Evolutionary conservation across 768 basidiomycete genomes (phyloP).

Genomic region (Serendipita sp.): DNA sequence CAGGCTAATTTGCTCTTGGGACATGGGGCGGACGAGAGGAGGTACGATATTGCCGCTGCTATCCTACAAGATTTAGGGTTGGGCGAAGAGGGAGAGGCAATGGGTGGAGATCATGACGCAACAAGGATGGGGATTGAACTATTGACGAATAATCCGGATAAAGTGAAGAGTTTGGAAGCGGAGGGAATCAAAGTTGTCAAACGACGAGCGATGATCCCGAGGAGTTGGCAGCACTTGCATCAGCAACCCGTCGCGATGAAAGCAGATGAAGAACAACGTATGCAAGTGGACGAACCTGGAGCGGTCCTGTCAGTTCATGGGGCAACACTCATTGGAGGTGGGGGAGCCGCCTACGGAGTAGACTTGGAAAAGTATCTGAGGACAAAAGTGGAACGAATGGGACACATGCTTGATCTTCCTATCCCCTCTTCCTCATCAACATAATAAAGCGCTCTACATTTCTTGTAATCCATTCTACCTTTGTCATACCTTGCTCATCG

Average conservation of each 20-base stretch:
- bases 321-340: constrained; percentile 63
- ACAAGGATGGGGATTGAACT: constrained; percentile 38
- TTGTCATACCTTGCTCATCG: too few relatives aligned
- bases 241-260: neutral
- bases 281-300: constrained; percentile 19
- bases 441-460: too few relatives aligned
- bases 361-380: constrained; percentile 90
- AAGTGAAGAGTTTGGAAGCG: constrained; percentile 69
- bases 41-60: constrained; percentile 80
- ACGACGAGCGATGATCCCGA: constrained; percentile 86
- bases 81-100: constrained; percentile 5
- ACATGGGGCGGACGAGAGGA: constrained; percentile 83
- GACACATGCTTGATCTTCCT: constrained; percentile 60
- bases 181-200: constrained; percentile 73
- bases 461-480: too few relatives aligned
- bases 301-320: constrained; percentile 28
- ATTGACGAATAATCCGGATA: constrained; percentile 97
- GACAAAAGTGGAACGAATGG: constrained; percentile 96
- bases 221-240: constrained; percentile 50
- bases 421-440: too few relatives aligned
- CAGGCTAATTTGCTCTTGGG: constrained; percentile 92
- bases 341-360: constrained; percentile 54
- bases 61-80: constrained; percentile 81
- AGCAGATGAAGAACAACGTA: neutral
- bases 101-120: constrained; percentile 1